Base-by-base conservation (phyloP, 2,329 filamentous ascomycete genomes). In the Calonectria montana region DNA sequence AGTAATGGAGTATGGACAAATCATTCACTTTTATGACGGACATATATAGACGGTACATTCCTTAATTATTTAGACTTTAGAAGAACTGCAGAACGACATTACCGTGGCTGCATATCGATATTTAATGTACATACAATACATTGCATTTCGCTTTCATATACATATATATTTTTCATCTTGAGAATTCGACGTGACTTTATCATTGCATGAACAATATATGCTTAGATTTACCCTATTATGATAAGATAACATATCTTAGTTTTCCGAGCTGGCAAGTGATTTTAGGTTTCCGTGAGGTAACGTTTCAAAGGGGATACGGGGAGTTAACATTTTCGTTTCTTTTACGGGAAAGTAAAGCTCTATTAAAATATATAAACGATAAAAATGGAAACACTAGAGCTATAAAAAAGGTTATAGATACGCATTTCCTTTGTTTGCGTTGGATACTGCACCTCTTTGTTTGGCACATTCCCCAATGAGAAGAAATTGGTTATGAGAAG, bases 91-190 rank as follows among this genome's bases (percentile, higher is more conserved):
- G 35, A 31, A 15, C 53, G 8, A 27, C n/a, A 55, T 31, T 39
- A 37, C n/a, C 25, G 13, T 39, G 31, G n/a, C 18, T 59, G 29
- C 53, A 27, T 59, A 35, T 21, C 18, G 23, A 25, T 37, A 59
- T 59, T 59, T 59, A 59, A 59, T 59, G 53, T 59, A 59, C 37
- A 59, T 59, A 59, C 15, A 59, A 59, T 41, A 57, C 31, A 59
- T 59, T 39, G 39, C 31, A 39, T 23, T 59, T 59, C 31, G 15
- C 13, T 39, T 39, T 39, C 13, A 41, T 27, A 37, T 39, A 41
- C 13, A 15, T 10, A 12, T 23, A 2, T 25, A 9, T 18, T 27
- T n/a, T 9, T 2, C 2, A 43, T 43, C n/a, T 18, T 9, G 21
- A 41, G 3, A 41, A n/a, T 10, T 10, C 13, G 31, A 7, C 10